Evolutionary conservation across 2,329 filamentous ascomycete species (phyloP).

Genomic region (Cytospora leucostoma): DNA sequence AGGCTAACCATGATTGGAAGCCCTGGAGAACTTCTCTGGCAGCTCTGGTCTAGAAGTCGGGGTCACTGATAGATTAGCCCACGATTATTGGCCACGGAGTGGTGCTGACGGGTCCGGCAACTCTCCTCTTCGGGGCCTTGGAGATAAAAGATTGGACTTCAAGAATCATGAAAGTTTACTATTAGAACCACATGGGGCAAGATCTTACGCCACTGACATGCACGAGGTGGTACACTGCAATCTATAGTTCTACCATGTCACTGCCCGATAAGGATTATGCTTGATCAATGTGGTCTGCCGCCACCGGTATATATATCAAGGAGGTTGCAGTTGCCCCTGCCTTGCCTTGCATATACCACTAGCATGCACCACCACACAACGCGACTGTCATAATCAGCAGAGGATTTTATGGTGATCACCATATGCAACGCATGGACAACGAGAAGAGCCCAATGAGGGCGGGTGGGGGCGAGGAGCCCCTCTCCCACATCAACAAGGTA

Average conservation of each 20-base stretch:
- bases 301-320: neutral
- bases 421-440: conserved; percentile 6
- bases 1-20: neutral
- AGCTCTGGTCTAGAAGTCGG: neutral
- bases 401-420: neutral
- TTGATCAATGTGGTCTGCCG: neutral
- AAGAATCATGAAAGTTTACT: neutral
- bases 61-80: conserved; percentile 6
- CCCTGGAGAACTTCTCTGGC: neutral
- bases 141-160: conserved; percentile 3
- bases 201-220: neutral
- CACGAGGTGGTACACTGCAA: neutral
- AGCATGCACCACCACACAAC: neutral
- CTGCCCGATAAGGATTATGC: neutral
- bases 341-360: neutral
- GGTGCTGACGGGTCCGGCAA: conserved; percentile 7
- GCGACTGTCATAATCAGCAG: neutral
- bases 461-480: conserved; percentile 14
- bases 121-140: neutral
- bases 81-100: neutral
- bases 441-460: conserved; percentile 13
- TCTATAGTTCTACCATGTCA: neutral
- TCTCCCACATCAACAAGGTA: neutral
- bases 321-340: neutral
- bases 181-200: neutral